Evolutionary conservation across 805 yeast species (phyloP).

Genomic region (Kodamaea kakaduensis): DNA sequence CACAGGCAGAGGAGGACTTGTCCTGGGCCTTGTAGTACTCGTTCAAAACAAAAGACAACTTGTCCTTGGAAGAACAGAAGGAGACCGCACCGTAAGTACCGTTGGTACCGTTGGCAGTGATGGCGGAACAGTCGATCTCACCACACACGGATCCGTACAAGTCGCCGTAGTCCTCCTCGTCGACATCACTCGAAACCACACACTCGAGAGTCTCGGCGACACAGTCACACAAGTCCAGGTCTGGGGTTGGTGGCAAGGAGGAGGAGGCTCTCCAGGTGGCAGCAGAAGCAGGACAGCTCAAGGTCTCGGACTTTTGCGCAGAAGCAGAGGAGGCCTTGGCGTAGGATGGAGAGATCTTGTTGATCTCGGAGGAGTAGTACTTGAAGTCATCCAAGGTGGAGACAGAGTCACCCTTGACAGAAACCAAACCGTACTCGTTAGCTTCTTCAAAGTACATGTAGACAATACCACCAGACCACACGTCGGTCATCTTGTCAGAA

Average conservation of each 20-base stretch:
- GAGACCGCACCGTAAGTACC: conserved; percentile 74
- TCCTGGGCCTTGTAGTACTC: conserved; percentile 37
- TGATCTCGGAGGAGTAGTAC: conserved; percentile 33
- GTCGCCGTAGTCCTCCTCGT: conserved; percentile 52
- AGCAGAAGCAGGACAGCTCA: conserved; percentile 58
- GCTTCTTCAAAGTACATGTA: conserved; percentile 87
- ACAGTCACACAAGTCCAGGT: conserved; percentile 61
- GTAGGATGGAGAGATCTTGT: conserved; percentile 32
- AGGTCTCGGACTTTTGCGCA: conserved; percentile 27
- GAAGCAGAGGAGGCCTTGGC: conserved; percentile 38
- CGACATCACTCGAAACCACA: conserved; percentile 56
- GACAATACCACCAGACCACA: conserved; percentile 93
- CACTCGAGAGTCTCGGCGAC: conserved; percentile 52
- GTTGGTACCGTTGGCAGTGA: conserved; percentile 54
- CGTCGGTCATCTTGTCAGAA: conserved; percentile 71
- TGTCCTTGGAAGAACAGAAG: conserved; percentile 63
- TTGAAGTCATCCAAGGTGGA: conserved; percentile 21
- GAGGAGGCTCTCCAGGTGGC: conserved; percentile 63
- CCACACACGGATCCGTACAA: conserved; percentile 59
- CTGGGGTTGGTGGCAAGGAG: conserved; percentile 77
- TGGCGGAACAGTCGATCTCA: conserved; percentile 56
- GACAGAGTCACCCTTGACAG: conserved; percentile 30
- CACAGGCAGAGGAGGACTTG: conserved; percentile 50
- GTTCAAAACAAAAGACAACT: conserved; percentile 61
- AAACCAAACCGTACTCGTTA: conserved; percentile 77